Base-by-base conservation (phyloP, 2,329 filamentous ascomycete genomes). In the Cytospora mali region DNA sequence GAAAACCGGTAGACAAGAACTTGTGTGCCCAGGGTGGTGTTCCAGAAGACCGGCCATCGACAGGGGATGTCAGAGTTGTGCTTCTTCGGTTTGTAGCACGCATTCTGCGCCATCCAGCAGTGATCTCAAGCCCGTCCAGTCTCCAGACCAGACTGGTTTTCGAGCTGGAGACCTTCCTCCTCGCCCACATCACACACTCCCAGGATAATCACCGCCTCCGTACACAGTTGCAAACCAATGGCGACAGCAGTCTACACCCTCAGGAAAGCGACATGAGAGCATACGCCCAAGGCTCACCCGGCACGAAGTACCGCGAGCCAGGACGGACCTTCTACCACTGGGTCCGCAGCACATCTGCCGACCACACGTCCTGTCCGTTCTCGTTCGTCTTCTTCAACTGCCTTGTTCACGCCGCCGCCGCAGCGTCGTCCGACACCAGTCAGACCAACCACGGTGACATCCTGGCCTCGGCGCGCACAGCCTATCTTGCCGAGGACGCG, bases 381-480 rank as follows among this genome's bases (percentile, higher is more conserved):
- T 58, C 62, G 1, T 66, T 64, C 52, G 33, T 66, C 5, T 64
- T 66, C 25, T 64, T 55, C 61, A 66, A 33, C 64, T 56, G 54
- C 35, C 39, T 56, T 13, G 13, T 56, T 3, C 25, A 50, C n/a
- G 48, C 33, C 3, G 46, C 46, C 4, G 48, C 33, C 3, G 46
- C 46, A 1, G n/a, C 46, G 16, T 49, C 46, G 2, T 23, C 46
- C 33, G 33, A 14, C 16, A 39, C 33, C 33, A 39, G 33, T 14
- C 33, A 39, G 33, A 39, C 6, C 13, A 39, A 39, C 6, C 7
- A 7, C 14, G n/a, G 46, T 13, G n/a, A 13, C 16, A 49, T 49
- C 23, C 23, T 10, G 2, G 46, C 46, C n/a, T 49, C 46, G n/a
- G n/a, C 46, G 16, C 46, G 46, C 7, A 49, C 46, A 2, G 46